A percentile compares a stretch with the other conserved stretches of the same genome.
Evolutionary conservation across 345 rosid species (phyloP).

Genomic region (Microcos paniculata): DNA sequence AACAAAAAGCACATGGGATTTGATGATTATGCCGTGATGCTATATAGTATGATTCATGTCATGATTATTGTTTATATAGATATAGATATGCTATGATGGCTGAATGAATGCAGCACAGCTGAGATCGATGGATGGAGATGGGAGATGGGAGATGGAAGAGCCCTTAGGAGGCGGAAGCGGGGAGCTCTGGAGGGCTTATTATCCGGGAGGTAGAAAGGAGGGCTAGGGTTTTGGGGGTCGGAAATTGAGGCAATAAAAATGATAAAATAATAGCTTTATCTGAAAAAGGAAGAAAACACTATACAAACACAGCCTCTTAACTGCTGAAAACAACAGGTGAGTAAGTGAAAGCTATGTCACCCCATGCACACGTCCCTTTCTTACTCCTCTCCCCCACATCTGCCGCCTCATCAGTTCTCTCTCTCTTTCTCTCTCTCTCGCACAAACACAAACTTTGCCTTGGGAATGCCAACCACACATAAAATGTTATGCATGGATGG

Average conservation of each 20-base stretch:
- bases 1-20: neutral
- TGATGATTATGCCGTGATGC: slow-evolving; percentile 38
- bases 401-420: slow-evolving; percentile 38
- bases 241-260: slow-evolving; percentile 35
- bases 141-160: slow-evolving; percentile 6
- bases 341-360: slow-evolving; percentile 44
- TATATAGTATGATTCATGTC: slow-evolving; percentile 26
- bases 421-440: slow-evolving; percentile 20
- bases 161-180: slow-evolving; percentile 26
- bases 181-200: slow-evolving; percentile 18
- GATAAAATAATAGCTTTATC: neutral
- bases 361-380: slow-evolving; percentile 59
- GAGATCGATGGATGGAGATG: neutral
- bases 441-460: slow-evolving; percentile 12
- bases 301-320: slow-evolving; percentile 31
- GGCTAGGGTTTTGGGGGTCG: slow-evolving; percentile 37
- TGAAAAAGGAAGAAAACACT: slow-evolving; percentile 6
- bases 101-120: neutral
- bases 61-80: slow-evolving; percentile 9
- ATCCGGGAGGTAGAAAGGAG: slow-evolving; percentile 30
- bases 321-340: slow-evolving; percentile 47
- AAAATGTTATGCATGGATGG: neutral
- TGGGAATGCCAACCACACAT: slow-evolving; percentile 39
- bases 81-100: neutral
- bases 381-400: slow-evolving; percentile 49